phyloP scores from a whole-genome alignment of 2,329 filamentous ascomycete species.

The Monilinia fructicola region DNA sequence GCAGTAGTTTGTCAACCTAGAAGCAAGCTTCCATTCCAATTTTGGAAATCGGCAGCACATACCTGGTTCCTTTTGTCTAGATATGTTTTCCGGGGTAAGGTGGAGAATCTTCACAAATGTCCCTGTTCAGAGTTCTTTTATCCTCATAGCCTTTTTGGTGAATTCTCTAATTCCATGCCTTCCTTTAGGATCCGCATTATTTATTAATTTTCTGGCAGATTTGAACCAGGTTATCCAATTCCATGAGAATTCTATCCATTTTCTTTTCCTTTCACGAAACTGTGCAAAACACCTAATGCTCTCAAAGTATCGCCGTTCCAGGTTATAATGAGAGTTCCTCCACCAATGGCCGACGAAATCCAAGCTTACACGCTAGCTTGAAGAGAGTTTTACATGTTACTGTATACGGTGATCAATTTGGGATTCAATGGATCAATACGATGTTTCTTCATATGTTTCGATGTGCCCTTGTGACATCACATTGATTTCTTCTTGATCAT shows the following conservation, averaged over 20 bases:
- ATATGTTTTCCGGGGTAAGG: neutral
- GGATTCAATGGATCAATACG: neutral
- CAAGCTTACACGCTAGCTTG: neutral
- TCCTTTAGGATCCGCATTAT: neutral
- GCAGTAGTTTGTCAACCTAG: neutral
- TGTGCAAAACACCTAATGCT: neutral
- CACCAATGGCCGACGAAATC: neutral
- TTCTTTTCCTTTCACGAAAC: conserved; percentile 1
- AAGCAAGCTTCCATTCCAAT: neutral
- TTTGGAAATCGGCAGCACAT: neutral
- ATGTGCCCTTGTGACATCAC: neutral
- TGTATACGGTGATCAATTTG: neutral
- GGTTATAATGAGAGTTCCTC: neutral
- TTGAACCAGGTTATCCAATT: neutral
- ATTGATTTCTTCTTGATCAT: neutral
- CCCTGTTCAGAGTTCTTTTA: neutral
- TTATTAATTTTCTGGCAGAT: neutral
- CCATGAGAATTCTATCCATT: conserved; percentile 1
- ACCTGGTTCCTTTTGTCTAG: neutral
- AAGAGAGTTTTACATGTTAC: neutral
- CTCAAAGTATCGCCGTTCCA: neutral
- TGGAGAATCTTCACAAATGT: neutral
- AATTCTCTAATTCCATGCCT: neutral
- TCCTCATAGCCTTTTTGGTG: neutral
- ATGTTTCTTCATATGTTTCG: neutral